These are phyloP conservation scores for Lobosporangium transversale DNA, from an alignment of 192 early-diverging fungal genomes.

Conservation along the genomic window DNA sequence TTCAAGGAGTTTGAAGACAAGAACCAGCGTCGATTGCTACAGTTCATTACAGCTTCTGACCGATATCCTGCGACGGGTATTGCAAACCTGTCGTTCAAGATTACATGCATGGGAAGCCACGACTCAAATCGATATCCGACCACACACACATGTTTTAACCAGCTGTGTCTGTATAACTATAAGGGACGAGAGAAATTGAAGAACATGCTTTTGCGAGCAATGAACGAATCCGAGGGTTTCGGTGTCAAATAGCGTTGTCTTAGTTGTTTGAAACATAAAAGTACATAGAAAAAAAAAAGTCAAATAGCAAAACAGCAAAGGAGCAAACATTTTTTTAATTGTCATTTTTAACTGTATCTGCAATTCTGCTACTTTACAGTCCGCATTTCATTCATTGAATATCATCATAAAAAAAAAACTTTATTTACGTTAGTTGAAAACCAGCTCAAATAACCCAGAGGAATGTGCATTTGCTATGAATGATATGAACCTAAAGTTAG, in stretches of 20 bases:
- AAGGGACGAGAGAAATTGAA: conserved; percentile 70
- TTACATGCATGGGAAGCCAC: conserved; percentile 75
- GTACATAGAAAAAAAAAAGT: background rate
- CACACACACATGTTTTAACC: conserved; percentile 96
- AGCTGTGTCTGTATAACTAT: conserved; percentile 86
- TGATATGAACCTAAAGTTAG: background rate
- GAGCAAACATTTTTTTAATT: background rate
- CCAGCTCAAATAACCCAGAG: too few species aligned
- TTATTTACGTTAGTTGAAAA: too few species aligned
- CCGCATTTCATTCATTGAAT: too few species aligned
- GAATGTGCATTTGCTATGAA: too few species aligned
- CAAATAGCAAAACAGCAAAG: background rate
- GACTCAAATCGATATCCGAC: conserved; percentile 75
- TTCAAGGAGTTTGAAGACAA: conserved; percentile 71
- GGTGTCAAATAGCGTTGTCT: conserved; percentile 56
- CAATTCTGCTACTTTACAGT: too few species aligned
- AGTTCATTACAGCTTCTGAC: conserved; percentile 94
- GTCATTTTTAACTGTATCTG: too few species aligned
- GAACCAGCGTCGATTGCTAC: conserved; percentile 79
- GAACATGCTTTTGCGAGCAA: conserved; percentile 75
- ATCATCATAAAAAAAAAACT: background rate
- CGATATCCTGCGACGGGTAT: conserved; percentile 84
- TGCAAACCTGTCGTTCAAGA: conserved; percentile 72
- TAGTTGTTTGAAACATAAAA: too few species aligned
- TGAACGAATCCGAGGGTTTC: conserved; percentile 84